Conservation (phyloP, 129 eudicot genomes). For the Kitagawia praeruptora region DNA sequence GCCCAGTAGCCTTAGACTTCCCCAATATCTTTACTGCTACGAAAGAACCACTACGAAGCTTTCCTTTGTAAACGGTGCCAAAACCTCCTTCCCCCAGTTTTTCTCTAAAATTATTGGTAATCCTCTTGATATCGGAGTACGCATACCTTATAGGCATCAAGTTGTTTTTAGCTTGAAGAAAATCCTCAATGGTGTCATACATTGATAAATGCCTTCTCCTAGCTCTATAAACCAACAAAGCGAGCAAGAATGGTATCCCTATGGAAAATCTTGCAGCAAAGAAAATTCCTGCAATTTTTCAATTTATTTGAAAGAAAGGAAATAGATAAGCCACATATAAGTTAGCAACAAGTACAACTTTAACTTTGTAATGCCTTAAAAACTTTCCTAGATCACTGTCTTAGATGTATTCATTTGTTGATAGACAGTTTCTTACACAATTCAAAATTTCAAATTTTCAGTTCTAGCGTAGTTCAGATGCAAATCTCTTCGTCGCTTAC, state of each 20-base stretch:
- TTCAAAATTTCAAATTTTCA: too few relatives aligned
- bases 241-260: neutral
- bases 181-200: conserved; percentile 2
- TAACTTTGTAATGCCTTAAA: too few relatives aligned
- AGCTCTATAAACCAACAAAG: neutral
- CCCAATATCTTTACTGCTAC: neutral
- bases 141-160: neutral
- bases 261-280: neutral
- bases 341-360: neutral
- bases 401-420: too few relatives aligned
- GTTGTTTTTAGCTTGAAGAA: neutral
- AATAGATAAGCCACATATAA: neutral
- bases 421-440: too few relatives aligned
- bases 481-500: too few relatives aligned
- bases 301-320: too few relatives aligned
- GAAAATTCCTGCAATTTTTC: neutral
- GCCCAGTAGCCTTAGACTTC: neutral
- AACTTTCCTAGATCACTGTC: too few relatives aligned
- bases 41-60: neutral
- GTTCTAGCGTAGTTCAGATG: too few relatives aligned
- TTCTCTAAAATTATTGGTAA: neutral
- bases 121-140: neutral
- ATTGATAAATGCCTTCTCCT: neutral
- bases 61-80: neutral
- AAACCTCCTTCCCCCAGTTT: neutral